Evolutionary conservation across 1,139 yeast genomes (phyloP), one percentile per base, ranked within the genome.

Genomic region (Wickerhamomyces sp.): DNA sequence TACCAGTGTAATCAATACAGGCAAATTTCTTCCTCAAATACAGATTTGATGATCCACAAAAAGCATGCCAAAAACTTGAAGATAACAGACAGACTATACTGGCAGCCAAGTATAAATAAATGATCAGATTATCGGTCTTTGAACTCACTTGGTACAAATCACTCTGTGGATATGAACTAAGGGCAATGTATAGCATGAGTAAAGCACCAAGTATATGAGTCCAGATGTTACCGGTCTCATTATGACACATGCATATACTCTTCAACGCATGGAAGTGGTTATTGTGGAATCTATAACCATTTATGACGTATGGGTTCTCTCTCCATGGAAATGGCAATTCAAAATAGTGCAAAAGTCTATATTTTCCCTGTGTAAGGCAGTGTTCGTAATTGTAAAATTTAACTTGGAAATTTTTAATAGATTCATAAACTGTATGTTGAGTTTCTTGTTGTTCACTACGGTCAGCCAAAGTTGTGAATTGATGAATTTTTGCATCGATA

Each of bases 161-260:
- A 1, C 80, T 64, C 5, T 46, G 41, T 12, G 97, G 96, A 53
- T 72, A 82, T 47, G 80, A 82, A 44, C 61, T 63, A 13, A 75
- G 40, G 17, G 77, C 69, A 23, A 88, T 55, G 45, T 77, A 80
- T 2, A 72, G 39, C 59, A 89, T 62, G 23, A 75, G 53, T 3
- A 74, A 33, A 9, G 83, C 71, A 12, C 96, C 98, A 3, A 75
- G 33, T 23, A 87, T 54, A 62, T 91, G 98, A 1, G 96, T 73
- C 98, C 98, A 91, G 39, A 91, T 88, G 61, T 91, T 91, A 59
- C 86, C 74, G 1, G 95, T 73, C 58, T 91, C 98, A 55, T 91
- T 91, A 60, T 91, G 97, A 62, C 83, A 55, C 44, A 73, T 54
- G 58, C 68, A 75, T 11, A 84, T 61, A 37, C 84, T 72, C 39